A percentile compares a stretch with the other conserved stretches of the same genome.
Evolutionary conservation across 495 filamentous ascomycete species (phyloP).

Genomic region (Achaetomiella virescens): DNA sequence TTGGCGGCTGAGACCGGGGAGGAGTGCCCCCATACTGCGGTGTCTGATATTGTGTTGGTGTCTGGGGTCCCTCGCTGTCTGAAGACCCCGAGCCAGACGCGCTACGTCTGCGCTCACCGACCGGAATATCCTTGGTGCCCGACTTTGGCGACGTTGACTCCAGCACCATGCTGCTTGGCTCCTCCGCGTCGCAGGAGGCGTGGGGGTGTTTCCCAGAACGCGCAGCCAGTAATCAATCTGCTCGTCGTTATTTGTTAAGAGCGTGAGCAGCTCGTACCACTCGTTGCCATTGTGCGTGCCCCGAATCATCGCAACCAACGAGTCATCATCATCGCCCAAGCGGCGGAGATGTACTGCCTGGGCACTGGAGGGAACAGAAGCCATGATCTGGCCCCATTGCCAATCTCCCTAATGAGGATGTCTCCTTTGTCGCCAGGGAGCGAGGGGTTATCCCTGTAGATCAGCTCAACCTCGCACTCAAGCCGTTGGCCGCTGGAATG

Average conservation of each 20-base stretch:
- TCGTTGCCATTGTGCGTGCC: conserved; percentile 52
- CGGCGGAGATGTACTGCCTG: conserved; percentile 68
- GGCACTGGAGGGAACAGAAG: conserved; percentile 83
- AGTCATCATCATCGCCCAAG: conserved; percentile 58
- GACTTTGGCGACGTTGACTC: conserved; percentile 42
- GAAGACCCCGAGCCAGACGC: conserved; percentile 9
- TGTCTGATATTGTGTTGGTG: conserved; percentile 24
- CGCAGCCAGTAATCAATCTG: conserved; percentile 80
- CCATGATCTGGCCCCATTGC: conserved; percentile 64
- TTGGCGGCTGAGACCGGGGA: not conserved
- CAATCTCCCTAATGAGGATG: conserved; percentile 83
- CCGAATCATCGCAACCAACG: conserved; percentile 81
- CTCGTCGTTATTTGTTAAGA: conserved; percentile 64
- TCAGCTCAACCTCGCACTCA: conserved; percentile 81
- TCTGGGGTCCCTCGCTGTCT: conserved; percentile 18
- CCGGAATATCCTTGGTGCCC: conserved; percentile 58
- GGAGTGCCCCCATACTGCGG: conserved; percentile 16
- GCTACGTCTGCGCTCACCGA: conserved; percentile 57
- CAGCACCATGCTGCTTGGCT: conserved; percentile 32
- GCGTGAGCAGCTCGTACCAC: conserved; percentile 77
- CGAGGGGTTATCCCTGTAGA: conserved; percentile 69
- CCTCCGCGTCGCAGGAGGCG: conserved; percentile 54
- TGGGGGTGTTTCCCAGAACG: conserved; percentile 68
- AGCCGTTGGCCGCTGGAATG: conserved; percentile 88
- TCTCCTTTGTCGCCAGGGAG: conserved; percentile 58